Base-by-base conservation (phyloP, 2,329 filamentous ascomycete species). In the Claviceps sp. region DNA sequence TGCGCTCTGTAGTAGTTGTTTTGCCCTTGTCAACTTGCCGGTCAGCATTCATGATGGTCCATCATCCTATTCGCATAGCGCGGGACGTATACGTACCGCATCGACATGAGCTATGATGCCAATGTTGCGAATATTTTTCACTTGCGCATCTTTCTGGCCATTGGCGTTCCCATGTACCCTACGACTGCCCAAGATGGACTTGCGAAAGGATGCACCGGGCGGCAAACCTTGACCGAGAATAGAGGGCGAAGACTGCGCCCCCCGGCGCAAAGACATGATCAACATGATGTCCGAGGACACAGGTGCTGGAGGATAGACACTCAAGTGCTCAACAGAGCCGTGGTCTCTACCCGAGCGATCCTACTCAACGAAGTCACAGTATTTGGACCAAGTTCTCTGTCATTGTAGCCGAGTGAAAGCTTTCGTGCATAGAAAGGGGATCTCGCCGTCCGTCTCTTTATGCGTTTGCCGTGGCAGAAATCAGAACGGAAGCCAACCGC, bases 71-170 rank as follows among this genome's bases (percentile, higher is more conserved):
- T 13, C 40, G 24, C 42, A 45, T 13, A 36, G 16, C 22, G 18
- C 4, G 9, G 20, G 30, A 11, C 20, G 7, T 20, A 20, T 18
- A 66, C 75, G 52, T 67, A 81, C 78, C 52, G 93, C 93, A 81
- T 97, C 93, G 58, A 98, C 95, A 67, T 98, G 93, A 54, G 93
- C 93, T 67, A 98, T 96, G 59, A 98, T 97, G 55, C 93, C 93
- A 65, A 98, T 96, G 64, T 98, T 98, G 60, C 91, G 79, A 49
- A 90, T 93, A 60, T 79, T 79, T 47, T 64, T 58, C 8, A 69
- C 55, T 24, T 59, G 59, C 36, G 58, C 50, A 57, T 62, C 59
- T 52, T 61, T 56, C 42, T 60, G 57, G 18, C 54, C 41, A 22
- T 55, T 50, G 8, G 56, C 43, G n/a, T 54, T 38, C n/a, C 34